These are phyloP conservation scores for Nymphaea thermarum DNA, from an alignment of 164 flowering plant genomes.

Conservation along the genomic window DNA sequence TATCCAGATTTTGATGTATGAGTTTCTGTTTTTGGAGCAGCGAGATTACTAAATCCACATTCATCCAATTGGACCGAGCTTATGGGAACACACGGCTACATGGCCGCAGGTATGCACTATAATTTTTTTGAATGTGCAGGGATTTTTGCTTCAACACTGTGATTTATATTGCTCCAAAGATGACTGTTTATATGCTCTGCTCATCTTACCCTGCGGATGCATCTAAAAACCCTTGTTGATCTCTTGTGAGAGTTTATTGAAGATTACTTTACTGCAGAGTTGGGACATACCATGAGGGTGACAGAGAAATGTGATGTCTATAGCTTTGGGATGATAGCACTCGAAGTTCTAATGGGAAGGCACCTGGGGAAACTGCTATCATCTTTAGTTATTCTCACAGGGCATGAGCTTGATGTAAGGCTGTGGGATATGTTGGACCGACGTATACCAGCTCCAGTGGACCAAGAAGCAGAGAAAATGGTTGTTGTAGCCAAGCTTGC, in stretches of 20 bases:
- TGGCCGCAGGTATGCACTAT: constrained; percentile 49
- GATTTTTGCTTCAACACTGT: too few relatives aligned
- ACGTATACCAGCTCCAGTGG: constrained; percentile 39
- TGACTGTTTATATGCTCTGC: too few relatives aligned
- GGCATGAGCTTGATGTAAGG: not conserved
- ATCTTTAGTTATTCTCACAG: not conserved
- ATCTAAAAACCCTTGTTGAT: too few relatives aligned
- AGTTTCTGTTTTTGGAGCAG: constrained; percentile 54
- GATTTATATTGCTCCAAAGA: too few relatives aligned
- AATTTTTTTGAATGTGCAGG: too few relatives aligned
- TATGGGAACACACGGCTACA: constrained; percentile 58
- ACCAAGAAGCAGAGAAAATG: constrained; percentile 7
- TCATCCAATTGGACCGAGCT: constrained; percentile 42
- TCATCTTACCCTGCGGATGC: too few relatives aligned
- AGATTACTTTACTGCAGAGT: constrained; percentile 23
- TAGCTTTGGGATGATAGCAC: constrained; percentile 56
- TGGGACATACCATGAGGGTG: constrained; percentile 39
- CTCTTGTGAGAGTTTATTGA: too few relatives aligned
- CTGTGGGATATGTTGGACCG: constrained; percentile 37
- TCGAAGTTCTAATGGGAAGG: constrained; percentile 58
- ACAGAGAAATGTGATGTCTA: constrained; percentile 61
- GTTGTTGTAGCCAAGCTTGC: not conserved
- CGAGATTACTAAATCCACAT: constrained; percentile 29
- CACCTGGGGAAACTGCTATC: constrained; percentile 47
- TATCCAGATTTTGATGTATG: constrained; percentile 31